Conservation (phyloP, 2,329 filamentous ascomycete genomes). For the Colletotrichum spinosum region DNA sequence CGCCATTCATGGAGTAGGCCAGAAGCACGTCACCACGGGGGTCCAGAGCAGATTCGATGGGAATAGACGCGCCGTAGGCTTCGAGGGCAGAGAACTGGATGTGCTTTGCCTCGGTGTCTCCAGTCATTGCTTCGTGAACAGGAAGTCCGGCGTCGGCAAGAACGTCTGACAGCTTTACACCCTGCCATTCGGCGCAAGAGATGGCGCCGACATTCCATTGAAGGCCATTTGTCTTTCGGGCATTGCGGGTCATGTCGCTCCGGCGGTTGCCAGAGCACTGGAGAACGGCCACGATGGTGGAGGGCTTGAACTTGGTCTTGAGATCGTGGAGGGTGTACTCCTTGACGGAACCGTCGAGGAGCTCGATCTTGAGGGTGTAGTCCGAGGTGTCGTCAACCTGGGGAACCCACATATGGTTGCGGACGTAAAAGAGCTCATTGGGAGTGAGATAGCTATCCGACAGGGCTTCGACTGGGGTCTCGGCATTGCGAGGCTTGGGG, state of each 20-base stretch:
- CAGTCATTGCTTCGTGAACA: constrained; percentile 49
- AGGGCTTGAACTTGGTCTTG: constrained; percentile 61
- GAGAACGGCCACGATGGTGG: constrained; percentile 65
- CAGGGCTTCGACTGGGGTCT: constrained; percentile 64
- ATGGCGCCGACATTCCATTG: constrained; percentile 71
- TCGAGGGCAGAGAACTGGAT: constrained; percentile 70
- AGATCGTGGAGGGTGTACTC: constrained; percentile 67
- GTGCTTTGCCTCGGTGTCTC: constrained; percentile 57
- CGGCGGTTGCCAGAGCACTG: constrained; percentile 73
- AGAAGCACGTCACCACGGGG: constrained; percentile 73
- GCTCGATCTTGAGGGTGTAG: constrained; percentile 64
- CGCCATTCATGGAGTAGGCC: constrained; percentile 76
- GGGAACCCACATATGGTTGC: constrained; percentile 75
- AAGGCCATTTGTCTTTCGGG: constrained; percentile 64
- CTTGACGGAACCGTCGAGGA: constrained; percentile 64
- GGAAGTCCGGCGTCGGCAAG: constrained; percentile 67
- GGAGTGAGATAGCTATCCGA: constrained; percentile 64
- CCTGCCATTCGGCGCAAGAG: constrained; percentile 70
- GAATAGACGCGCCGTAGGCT: constrained; percentile 72
- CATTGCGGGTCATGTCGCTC: constrained; percentile 66
- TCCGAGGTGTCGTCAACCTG: constrained; percentile 52
- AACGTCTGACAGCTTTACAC: constrained; percentile 66
- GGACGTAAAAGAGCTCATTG: constrained; percentile 49
- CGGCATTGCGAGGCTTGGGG: constrained; percentile 69
- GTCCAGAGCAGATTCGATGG: constrained; percentile 68